Base-by-base conservation (phyloP, 2,329 filamentous ascomycete species). In the Aspergillus viridinutans region DNA sequence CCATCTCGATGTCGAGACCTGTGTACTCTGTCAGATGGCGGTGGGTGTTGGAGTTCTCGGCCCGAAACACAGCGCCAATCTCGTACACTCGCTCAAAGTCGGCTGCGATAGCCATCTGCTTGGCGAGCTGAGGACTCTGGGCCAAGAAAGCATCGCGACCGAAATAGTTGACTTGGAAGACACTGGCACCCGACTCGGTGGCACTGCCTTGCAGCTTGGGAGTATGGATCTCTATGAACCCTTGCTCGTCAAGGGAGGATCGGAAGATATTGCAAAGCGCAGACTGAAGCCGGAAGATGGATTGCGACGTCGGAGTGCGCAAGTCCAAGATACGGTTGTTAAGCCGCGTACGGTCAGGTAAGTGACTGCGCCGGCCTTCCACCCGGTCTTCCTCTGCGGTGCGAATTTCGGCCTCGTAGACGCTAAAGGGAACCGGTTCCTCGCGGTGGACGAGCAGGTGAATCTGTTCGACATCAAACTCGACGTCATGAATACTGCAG, bases 21-120 rank as follows among this genome's bases (percentile, higher is more conserved):
- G 92, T 97, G 72, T 95, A 97, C 72, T 97, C 92, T 0, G 92
- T 96, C 80, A 97, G 80, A 72, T 97, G 92, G 40, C 92, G 87
- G 69, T 96, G 92, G 0, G 92, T 97, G 74, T 97, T 97, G 69
- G 90, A 95, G 78, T 97, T 95, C 72, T 97, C 92, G 0, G 92
- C 92, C 64, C 92, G 86, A 81, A 97, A 97, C 6, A 97, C 92
- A 2, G 90, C 87, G 17, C 90, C 90, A 62, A 94, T 87, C 71
- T 97, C 92, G 68, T 93, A 97, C 6, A 97, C 92, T 52, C 87
- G 86, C 56, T 88, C 88, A 70, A 96, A 94, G 71, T 97, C 92
- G 28, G 92, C 88, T 4, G 91, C 90, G 43, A 97, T 91, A 52
- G 86, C 85, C 89, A 96, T 93, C 74, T 97, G 92, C 77, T 97